These are phyloP conservation scores for Solanum medicagineum DNA, from an alignment of 257 asterid genomes.

Conservation along the genomic window DNA sequence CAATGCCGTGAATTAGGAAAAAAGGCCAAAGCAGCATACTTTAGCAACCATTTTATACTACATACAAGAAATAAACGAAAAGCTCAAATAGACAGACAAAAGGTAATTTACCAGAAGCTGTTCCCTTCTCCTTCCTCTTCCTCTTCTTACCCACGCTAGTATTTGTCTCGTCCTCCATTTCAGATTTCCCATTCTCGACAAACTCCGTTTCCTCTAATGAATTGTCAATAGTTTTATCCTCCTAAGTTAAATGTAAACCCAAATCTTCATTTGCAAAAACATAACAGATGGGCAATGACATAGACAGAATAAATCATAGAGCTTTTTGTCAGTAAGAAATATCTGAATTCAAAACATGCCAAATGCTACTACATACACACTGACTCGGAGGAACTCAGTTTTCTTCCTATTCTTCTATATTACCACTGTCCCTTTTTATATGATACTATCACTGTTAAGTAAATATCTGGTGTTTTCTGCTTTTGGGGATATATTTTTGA, in stretches of 20 bases:
- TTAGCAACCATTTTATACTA: not conserved
- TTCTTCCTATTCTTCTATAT: not conserved
- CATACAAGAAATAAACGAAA: not conserved
- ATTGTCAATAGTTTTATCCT: slow-evolving; percentile 24
- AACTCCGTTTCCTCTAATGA: slow-evolving; percentile 18
- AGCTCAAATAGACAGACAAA: not conserved
- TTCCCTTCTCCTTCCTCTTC: slow-evolving; percentile 60
- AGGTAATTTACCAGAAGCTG: slow-evolving; percentile 22
- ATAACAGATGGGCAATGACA: not conserved
- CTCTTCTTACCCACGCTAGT: slow-evolving; percentile 43
- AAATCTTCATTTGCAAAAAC: not conserved
- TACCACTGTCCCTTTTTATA: not conserved
- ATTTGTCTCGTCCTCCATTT: slow-evolving; percentile 7
- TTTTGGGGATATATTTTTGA: no score
- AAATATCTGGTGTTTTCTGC: not conserved
- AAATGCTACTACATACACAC: not conserved
- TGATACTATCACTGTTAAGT: not conserved
- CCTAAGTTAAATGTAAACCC: slow-evolving; percentile 17
- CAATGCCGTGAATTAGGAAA: not conserved
- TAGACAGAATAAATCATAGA: not conserved
- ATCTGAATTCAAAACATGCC: not conserved
- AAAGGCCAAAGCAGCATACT: not conserved
- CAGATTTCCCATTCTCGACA: slow-evolving; percentile 17
- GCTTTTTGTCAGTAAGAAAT: not conserved
- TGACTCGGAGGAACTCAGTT: not conserved